These are phyloP conservation scores for Globisporangium abappressorium DNA, from an alignment of 352 stramenopile species.

Conservation along the genomic window DNA sequence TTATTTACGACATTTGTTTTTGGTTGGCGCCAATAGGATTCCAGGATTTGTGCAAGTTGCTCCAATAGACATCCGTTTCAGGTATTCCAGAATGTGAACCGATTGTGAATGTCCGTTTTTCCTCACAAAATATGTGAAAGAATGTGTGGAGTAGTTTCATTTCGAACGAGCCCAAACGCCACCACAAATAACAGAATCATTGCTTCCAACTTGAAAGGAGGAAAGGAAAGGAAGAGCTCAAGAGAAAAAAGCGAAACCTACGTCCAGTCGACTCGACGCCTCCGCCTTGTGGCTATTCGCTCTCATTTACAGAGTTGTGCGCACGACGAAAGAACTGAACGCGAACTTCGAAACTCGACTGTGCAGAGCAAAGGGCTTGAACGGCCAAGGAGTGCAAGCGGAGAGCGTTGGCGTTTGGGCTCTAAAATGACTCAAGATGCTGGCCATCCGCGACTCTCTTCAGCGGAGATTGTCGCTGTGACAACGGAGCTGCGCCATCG, in stretches of 20 bases:
- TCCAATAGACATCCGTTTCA: slow-evolving; percentile 3
- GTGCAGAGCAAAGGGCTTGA: background rate
- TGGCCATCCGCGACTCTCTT: slow-evolving; percentile 55
- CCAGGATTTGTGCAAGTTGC: background rate
- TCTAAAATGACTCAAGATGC: slow-evolving; percentile 23
- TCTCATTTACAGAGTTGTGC: slow-evolving; percentile 11
- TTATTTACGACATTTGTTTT: background rate
- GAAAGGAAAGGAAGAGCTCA: background rate
- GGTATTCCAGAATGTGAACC: background rate
- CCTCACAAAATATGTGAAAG: background rate
- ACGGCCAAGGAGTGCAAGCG: background rate
- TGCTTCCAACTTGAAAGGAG: background rate
- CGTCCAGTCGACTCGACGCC: background rate
- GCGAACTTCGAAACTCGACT: background rate
- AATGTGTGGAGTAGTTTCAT: slow-evolving; percentile 1
- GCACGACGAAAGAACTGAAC: background rate
- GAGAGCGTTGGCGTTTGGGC: background rate
- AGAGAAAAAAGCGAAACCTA: slow-evolving; percentile 9
- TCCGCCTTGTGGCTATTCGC: background rate
- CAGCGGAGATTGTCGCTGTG: slow-evolving; percentile 80
- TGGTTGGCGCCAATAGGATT: background rate
- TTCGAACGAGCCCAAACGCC: background rate
- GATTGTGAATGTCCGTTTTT: slow-evolving; percentile 3
- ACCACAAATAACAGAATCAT: background rate
- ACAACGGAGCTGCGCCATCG: slow-evolving; percentile 78